Conservation (phyloP, 2,329 filamentous ascomycete genomes). For the Ophiostoma montium region DNA sequence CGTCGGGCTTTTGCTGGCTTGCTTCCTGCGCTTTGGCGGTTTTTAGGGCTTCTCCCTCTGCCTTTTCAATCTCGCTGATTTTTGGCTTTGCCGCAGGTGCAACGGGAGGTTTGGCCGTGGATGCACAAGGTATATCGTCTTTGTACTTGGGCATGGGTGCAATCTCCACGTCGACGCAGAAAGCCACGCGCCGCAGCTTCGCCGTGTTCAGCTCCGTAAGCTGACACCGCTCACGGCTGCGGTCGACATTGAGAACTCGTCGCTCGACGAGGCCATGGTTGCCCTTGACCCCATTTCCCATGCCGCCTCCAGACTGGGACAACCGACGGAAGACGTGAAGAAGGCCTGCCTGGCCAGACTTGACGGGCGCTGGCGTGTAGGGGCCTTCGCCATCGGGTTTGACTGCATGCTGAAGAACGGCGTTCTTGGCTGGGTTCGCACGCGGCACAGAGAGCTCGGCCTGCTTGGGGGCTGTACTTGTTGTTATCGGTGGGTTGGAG, state of each 20-base stretch:
- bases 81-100: neutral
- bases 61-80: conserved; percentile 37
- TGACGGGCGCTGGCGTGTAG: conserved; percentile 63
- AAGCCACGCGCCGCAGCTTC: conserved; percentile 78
- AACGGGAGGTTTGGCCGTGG: conserved; percentile 34
- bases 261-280: conserved; percentile 65
- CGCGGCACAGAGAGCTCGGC: conserved; percentile 34
- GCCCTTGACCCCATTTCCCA: conserved; percentile 30
- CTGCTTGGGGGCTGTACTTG: conserved; percentile 22
- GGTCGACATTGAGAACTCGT: conserved; percentile 73
- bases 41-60: conserved; percentile 63
- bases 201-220: conserved; percentile 66
- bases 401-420: conserved; percentile 41
- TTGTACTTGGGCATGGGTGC: conserved; percentile 70
- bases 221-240: conserved; percentile 60
- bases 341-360: conserved; percentile 48
- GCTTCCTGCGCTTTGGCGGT: conserved; percentile 35
- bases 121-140: conserved; percentile 35
- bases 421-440: conserved; percentile 38
- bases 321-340: conserved; percentile 71
- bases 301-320: conserved; percentile 44
- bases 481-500: conserved; percentile 22
- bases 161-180: conserved; percentile 95
- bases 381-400: conserved; percentile 47
- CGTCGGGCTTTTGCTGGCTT: neutral